Conservation (phyloP, 2,329 filamentous ascomycete species). For the Phaeomoniella chlamydospora region DNA sequence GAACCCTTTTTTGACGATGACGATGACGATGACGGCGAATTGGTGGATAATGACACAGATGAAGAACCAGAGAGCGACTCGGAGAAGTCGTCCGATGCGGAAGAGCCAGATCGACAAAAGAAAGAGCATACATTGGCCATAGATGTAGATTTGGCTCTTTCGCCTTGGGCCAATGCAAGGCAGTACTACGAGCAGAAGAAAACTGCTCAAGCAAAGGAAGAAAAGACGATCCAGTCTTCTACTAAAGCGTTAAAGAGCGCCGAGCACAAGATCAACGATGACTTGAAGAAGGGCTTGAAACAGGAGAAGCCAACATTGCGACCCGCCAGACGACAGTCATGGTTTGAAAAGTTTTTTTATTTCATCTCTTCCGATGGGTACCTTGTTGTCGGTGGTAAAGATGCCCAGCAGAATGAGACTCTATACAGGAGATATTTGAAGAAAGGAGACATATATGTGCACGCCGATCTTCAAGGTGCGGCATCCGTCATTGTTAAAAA, state of each 20-base stretch:
- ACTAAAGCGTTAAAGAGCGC: slow-evolving; percentile 74
- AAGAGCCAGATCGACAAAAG: slow-evolving; percentile 12
- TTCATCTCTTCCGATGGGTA: slow-evolving; percentile 95
- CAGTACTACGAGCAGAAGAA: slow-evolving; percentile 88
- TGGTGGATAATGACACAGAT: slow-evolving; percentile 48
- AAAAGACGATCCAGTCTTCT: slow-evolving; percentile 73
- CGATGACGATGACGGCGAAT: slow-evolving; percentile 41
- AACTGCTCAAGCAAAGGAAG: slow-evolving; percentile 68
- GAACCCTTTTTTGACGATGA: slow-evolving; percentile 54
- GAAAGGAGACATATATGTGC: slow-evolving; percentile 82
- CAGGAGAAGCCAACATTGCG: slow-evolving; percentile 80
- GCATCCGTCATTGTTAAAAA: slow-evolving; percentile 86
- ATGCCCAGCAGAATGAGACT: slow-evolving; percentile 78
- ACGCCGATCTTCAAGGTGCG: slow-evolving; percentile 77
- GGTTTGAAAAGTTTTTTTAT: slow-evolving; percentile 96
- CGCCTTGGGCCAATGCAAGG: slow-evolving; percentile 77
- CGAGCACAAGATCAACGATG: slow-evolving; percentile 72
- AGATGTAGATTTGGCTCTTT: slow-evolving; percentile 71
- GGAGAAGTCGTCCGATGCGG: slow-evolving; percentile 25
- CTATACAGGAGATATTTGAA: slow-evolving; percentile 77
- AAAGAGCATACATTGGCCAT: slow-evolving; percentile 43
- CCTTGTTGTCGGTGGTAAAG: slow-evolving; percentile 75
- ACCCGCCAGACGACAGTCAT: slow-evolving; percentile 68
- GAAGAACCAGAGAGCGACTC: slow-evolving; percentile 48
- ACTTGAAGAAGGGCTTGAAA: slow-evolving; percentile 77